Base-by-base conservation (phyloP, 2,329 filamentous ascomycete genomes). In the Pyricularia pennisetigena region DNA sequence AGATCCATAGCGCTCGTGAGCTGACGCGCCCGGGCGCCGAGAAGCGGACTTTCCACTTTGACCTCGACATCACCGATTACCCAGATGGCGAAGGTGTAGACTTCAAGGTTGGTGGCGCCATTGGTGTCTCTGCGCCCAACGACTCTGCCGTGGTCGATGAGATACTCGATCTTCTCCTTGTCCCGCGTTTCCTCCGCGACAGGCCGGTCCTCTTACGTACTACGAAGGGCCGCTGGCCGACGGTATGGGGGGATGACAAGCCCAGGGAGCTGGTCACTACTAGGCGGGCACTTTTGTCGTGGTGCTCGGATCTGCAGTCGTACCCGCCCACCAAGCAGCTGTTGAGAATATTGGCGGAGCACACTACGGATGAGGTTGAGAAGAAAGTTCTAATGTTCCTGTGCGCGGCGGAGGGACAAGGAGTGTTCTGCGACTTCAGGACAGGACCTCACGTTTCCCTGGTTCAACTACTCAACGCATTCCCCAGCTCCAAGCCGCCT, bases 1-100 rank as follows among this genome's bases (percentile, higher is more conserved):
- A 89, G 71, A 86, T 99, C 64, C 90, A 93, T 78, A 89, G 89
- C 73, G 87, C 93, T 2, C 90, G 95, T 68, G 93, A 97, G 79
- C 81, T 99, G 76, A 99, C 95, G 14, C 90, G 88, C 76, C 83
- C 87, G 28, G 94, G 94, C 26, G 95, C 95, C 5, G 93, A 97
- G 82, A 99, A 99, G 86, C 87, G 94, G 70, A 99, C 95, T 0
- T 97, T 94, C 78, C 95, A 99, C 79, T 98, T 98, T 74, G 95
- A 98, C 74, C 87, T 99, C 63, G 95, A 99, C 74, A 90, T 99
- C 66, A 97, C 94, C 65, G 90, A 97, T 76, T 99, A 99, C 74
- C 77, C 95, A 0, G 86, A 88, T 24, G 93, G 96, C 79, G 90
- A 91, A 68, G 84, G 86, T 66, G 88, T 94, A 5, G 95, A 98